phyloP scores from a whole-genome alignment of 2,329 filamentous ascomycete species.

The Tolypocladium cylindrosporum region DNA sequence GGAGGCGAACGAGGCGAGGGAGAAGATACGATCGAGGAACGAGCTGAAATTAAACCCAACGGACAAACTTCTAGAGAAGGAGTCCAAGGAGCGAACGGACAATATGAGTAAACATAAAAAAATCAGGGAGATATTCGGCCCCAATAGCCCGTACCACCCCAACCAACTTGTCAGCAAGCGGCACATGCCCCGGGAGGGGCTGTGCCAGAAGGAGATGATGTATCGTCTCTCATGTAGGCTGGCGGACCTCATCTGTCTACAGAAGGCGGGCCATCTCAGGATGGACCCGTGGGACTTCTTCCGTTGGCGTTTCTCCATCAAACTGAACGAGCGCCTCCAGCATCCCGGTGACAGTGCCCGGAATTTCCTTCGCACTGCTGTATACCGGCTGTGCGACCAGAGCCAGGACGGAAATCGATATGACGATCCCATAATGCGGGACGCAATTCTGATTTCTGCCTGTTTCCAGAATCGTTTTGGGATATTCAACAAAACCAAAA shows the following conservation, averaged over 20 bases:
- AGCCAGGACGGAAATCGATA: constrained; percentile 1
- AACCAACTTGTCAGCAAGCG: constrained; percentile 25
- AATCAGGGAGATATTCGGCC: constrained; percentile 23
- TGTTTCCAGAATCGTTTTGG: constrained; percentile 6
- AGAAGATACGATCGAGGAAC: background rate
- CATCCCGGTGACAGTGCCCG: constrained; percentile 5
- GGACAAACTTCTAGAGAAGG: constrained; percentile 3
- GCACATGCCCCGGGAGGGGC: constrained; percentile 17
- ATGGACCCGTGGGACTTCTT: constrained; percentile 30
- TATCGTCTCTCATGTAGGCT: constrained; percentile 24
- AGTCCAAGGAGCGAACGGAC: constrained; percentile 15
- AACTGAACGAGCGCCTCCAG: constrained; percentile 6
- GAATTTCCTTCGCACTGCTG: constrained; percentile 5
- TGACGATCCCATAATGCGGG: constrained; percentile 16
- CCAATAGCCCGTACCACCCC: constrained; percentile 18
- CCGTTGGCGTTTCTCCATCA: constrained; percentile 20
- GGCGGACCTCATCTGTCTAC: constrained; percentile 17
- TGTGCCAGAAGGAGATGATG: constrained; percentile 24
- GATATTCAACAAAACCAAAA: constrained; percentile 10
- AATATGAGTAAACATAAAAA: constrained; percentile 23
- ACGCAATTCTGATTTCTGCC: constrained; percentile 18
- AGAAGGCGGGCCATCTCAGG: constrained; percentile 11
- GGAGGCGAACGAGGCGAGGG: constrained; percentile 11
- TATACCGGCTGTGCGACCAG: constrained; percentile 9
- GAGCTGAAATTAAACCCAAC: constrained; percentile 2